These are phyloP conservation scores for Rhizoclosmatium sp. DNA, from an alignment of 192 early-diverging fungal genomes.

Conservation along the genomic window DNA sequence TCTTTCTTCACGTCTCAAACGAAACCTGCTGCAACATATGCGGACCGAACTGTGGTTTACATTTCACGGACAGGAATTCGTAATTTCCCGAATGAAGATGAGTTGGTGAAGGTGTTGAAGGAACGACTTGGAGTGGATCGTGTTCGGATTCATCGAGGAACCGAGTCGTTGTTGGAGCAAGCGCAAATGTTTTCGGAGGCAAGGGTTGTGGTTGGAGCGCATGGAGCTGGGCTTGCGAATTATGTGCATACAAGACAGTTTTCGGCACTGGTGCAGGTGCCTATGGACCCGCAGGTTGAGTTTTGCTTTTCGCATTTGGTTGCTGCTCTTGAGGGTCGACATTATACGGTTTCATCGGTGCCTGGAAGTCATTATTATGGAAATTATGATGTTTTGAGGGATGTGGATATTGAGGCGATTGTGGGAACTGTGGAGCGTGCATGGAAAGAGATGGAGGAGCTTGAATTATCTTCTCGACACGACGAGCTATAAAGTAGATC, in stretches of 20 bases:
- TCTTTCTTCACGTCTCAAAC: constrained; percentile 14
- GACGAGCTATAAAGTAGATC: no score
- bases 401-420: no score
- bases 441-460: no score
- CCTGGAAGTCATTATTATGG: constrained; percentile 29
- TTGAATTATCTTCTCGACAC: no score
- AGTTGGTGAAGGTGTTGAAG: constrained; percentile 1
- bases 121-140: background rate
- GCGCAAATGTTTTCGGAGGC: constrained; percentile 19
- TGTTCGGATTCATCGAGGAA: constrained; percentile 8
- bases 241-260: constrained; percentile 6
- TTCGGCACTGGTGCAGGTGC: constrained; percentile 24
- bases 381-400: background rate
- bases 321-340: constrained; percentile 16
- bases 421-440: no score
- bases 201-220: constrained; percentile 18
- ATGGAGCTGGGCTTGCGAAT: constrained; percentile 31
- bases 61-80: constrained; percentile 2
- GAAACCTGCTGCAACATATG: background rate
- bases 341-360: constrained; percentile 12
- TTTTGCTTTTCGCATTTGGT: constrained; percentile 34
- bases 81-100: constrained; percentile 27
- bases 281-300: constrained; percentile 35
- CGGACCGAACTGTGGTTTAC: constrained; percentile 8
- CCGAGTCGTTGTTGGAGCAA: constrained; percentile 14